Base-by-base conservation (phyloP, 2,329 filamentous ascomycete genomes). In the Scedosporium dehoogii region DNA sequence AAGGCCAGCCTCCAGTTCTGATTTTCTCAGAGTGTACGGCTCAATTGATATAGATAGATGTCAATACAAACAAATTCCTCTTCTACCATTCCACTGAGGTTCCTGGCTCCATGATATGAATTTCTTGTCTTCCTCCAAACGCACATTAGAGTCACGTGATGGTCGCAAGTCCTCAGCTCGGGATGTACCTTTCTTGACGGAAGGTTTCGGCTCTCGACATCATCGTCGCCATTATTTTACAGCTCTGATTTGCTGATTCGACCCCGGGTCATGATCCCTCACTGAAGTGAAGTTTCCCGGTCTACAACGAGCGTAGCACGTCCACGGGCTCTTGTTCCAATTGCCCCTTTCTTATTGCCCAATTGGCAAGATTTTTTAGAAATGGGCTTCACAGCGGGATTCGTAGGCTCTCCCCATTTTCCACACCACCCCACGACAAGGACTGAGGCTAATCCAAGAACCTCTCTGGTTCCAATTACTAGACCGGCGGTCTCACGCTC, bases 401-500 rank as follows among this genome's bases (percentile, higher is more conserved):
- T 92, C 73, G 89, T 92, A 81, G 66, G 87, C 14, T 33, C 58
- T n/a, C 18, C 18, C 27, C 42, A n/a, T 55, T 33, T n/a, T 27
- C 25, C 38, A 12, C 25, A 25, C 25, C 18, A 42, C 25, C 27
- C 46, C 29, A 14, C 23, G 18, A 38, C n/a, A 21, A 18, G 18
- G 23, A 4, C 44, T 57, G 27, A 27, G 23, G 23, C 60, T 53
- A 59, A 61, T 44, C 14, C 6, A 18, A 18, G 18, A 29, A 3
- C n/a, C 16, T 18, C n/a, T 58, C 6, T 5, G 3, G 23, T 41
- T 41, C 9, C n/a, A 41, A 59, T 41, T 21, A 23, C 46, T 67
- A 92, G 89, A 85, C 88, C 66, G 87, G 89, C 70, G 89, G 90
- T 67, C 84, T 91, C 62, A 88, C 89, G 66, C 79, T 93, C 64